These are phyloP conservation scores for Termitomyces sp. DNA, from an alignment of 768 basidiomycete genomes.

Conservation along the genomic window DNA sequence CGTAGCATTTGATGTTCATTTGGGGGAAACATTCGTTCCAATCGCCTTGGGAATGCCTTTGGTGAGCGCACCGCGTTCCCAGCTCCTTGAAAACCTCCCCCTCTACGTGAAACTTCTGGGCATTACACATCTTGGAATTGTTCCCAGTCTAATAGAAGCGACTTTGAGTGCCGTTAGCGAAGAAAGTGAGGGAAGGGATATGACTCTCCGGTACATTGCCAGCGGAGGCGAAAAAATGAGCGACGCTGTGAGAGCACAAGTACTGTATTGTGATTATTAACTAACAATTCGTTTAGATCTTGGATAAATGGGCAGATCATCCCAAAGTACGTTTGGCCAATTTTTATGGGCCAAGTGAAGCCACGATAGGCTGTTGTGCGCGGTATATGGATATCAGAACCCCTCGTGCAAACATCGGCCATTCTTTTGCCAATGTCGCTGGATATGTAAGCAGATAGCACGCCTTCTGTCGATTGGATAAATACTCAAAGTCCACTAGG, in stretches of 20 bases:
- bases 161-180: slow-evolving; percentile 31
- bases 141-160: slow-evolving; percentile 49
- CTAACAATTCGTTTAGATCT: slow-evolving; percentile 18
- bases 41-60: slow-evolving; percentile 41
- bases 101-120: slow-evolving; percentile 29
- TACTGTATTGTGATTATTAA: not conserved
- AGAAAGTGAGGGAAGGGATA: slow-evolving; percentile 17
- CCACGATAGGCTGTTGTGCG: slow-evolving; percentile 46
- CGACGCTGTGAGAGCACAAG: slow-evolving; percentile 32
- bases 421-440: slow-evolving; percentile 32
- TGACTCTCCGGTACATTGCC: slow-evolving; percentile 36
- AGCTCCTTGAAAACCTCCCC: slow-evolving; percentile 37
- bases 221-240: slow-evolving; percentile 52
- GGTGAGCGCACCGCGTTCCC: slow-evolving; percentile 37
- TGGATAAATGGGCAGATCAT: slow-evolving; percentile 45
- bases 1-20: slow-evolving; percentile 48
- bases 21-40: slow-evolving; percentile 38
- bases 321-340: slow-evolving; percentile 40
- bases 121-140: slow-evolving; percentile 46
- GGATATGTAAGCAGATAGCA: slow-evolving; percentile 22
- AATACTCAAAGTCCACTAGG: slow-evolving; percentile 23
- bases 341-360: slow-evolving; percentile 51
- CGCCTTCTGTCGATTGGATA: not conserved
- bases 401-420: slow-evolving; percentile 39
- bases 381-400: slow-evolving; percentile 35